Base-by-base conservation (phyloP, 148 eudicot species). In the Rhododendron molle region DNA sequence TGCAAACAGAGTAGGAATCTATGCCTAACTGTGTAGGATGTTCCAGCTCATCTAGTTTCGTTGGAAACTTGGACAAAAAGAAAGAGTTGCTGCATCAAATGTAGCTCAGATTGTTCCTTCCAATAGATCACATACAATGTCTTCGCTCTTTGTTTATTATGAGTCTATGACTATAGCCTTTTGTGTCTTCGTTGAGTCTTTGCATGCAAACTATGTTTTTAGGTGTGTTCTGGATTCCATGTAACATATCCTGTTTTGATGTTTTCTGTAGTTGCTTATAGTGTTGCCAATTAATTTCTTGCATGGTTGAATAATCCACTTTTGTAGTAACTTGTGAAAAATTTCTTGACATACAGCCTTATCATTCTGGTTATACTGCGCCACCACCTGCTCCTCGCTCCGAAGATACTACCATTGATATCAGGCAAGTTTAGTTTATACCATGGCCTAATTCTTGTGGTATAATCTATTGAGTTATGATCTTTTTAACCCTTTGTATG, bases 291-390 rank as follows among this genome's bases (percentile, higher is more conserved):
- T 46, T 79, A 78, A 18, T 76, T 76, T 79, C 21, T 46, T 79
- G 26, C 28, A 6, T 78, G 30, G 52, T 43, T 78, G 23, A 47
- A 44, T 40, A n/a, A 67, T 80, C 6, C 21, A 52, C 58, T 32
- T 26, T 15, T 36, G 32, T 40, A 80, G 76, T 50, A 78, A 58
- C 50, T 44, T 82, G 30, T 46, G 81, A 16, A 43, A 82, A 80
- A 81, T 54, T 76, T 62, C 62, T 83, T 43, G 26, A 40, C 83
- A 54, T 89, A 80, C 92, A 95, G 98, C 91, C 94, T 81, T 95
- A 94, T 83, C 93, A 91, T 83, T 87, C 98, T 86, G 96, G 94
- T 87, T 95, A 95, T 88, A 92, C 95, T 87, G 95, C 94, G 81
- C 98, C 96, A 40, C 93, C 94, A 84, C 94, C 87, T 60, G 86